Base-by-base conservation (phyloP, 768 basidiomycete genomes). In the Boletus sensibilis region DNA sequence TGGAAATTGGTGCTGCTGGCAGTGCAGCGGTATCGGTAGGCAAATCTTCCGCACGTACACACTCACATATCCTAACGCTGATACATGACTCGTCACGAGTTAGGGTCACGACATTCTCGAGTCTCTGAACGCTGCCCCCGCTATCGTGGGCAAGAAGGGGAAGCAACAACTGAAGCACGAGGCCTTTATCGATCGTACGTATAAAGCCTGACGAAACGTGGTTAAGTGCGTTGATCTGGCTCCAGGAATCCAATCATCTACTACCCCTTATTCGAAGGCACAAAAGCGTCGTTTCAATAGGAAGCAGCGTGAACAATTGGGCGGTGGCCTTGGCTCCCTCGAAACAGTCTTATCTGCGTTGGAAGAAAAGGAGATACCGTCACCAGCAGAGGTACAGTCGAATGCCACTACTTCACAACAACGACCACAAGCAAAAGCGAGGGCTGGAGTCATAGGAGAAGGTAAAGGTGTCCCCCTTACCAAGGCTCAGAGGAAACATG, bases 231-330 rank as follows among this genome's bases (percentile, higher is more conserved):
- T 39, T 45, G 52, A 62, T 45, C 35, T 0, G 33, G 20, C 25
- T 34, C 35, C 55, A 85, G 83, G 76, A 8, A 70, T 91, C 43
- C 82, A 79, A 55, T 70, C 76, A 4, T 75, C 77, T 7, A 73
- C 70, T 38, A 72, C 77, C 1, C 83, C 83, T 20, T 84, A 87
- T 65, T 91, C 90, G 0, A 91, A 85, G 70, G 86, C 84, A 20
- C 90, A 91, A 65, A 75, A 72, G 42, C 82, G 88, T 23, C 83
- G 90, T 31, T 64, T 86, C 65, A 90, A 89, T 66, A 83, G 83
- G 62, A 89, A 83, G 65, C 83, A 80, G 47, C 84, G 79, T 52
- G 84, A 86, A 64, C 79, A 86, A 62, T 61, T 85, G 21, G 81
- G 75, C 1, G 77, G 78, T 50, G 79, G 80, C 11, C 68, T 85